Evolutionary conservation across 176 grass and related monocot species (phyloP), one percentile per base, ranked within the genome.

Genomic region (Carex myosuroides): DNA sequence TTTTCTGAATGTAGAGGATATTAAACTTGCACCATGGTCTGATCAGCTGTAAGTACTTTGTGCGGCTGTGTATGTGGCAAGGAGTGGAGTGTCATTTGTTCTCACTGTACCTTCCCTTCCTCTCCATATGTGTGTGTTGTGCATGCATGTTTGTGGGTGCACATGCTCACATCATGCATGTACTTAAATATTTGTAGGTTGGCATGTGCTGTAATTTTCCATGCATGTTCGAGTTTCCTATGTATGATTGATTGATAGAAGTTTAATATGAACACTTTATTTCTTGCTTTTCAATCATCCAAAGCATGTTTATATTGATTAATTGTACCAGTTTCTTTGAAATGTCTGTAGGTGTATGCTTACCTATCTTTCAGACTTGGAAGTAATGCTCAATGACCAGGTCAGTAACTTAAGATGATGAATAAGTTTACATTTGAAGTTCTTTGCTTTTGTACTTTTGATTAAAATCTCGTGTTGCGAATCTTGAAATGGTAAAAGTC

Each of bases 21-120:
- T 94, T 65, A 97, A 92, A 86, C 94, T 97, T 22, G 87, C 84
- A 83, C 78, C 85, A 89, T 94, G 94, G 94, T 77, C 86, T 85
- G 91, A 92, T 92, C 90, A 83, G 32, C 94, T 97, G 94, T 97
- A 91, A 92, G 94, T 90, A 81, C 50, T 83, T 42, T 84, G 70
- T 20, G 68, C 20, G n/a, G 59, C 18, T 70, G 4, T 16, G 68
- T 13, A 90, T 82, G 1, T 64, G 60, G 37, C 63, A 6, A 8
- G 17, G 17, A 22, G 59, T 3, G 21, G 21, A 29, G 13, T 55
- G 48, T 76, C 72, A 54, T 48, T 72, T 48, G 18, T 72, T 44
- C 16, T 44, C 41, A 21, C 13, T 4, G 64, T 16, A 33, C 14
- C 33, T 11, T 30, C 71, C 10, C 21, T 54, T 14, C 16, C 5